Conservation (phyloP, 495 filamentous ascomycete genomes). For the Penicillium diatomitis region DNA sequence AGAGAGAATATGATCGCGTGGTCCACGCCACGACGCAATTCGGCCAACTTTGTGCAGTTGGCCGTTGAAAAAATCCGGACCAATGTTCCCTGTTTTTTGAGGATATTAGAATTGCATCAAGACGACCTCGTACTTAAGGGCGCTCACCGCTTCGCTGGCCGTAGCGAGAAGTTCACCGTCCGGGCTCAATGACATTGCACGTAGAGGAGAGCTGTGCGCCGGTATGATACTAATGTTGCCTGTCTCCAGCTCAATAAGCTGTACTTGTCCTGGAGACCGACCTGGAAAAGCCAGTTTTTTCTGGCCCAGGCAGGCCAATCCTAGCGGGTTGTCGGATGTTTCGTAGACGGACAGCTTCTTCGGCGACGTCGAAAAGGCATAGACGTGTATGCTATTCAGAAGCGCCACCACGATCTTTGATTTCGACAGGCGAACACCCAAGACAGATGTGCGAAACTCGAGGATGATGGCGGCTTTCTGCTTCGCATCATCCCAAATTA, state of each 20-base stretch:
- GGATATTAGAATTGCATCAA: too few relatives aligned
- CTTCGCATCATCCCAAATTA: conserved; percentile 88
- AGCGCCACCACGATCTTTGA: conserved; percentile 74
- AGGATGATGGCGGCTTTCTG: conserved; percentile 64
- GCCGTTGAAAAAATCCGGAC: conserved; percentile 72
- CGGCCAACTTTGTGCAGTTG: conserved; percentile 69
- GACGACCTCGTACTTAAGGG: not conserved
- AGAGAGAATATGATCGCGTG: conserved; percentile 80
- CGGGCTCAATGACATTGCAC: conserved; percentile 69
- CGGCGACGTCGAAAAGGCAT: conserved; percentile 70
- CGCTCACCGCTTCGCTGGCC: conserved; percentile 70
- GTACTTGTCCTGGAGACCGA: conserved; percentile 79
- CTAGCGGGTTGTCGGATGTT: conserved; percentile 78
- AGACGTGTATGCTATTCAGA: conserved; percentile 74
- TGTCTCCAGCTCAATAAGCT: conserved; percentile 71
- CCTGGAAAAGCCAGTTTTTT: conserved; percentile 75
- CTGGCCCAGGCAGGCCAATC: conserved; percentile 68
- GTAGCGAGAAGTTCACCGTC: conserved; percentile 82
- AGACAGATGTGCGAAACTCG: conserved; percentile 65
- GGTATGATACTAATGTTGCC: conserved; percentile 91
- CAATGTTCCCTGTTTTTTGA: conserved; percentile 59
- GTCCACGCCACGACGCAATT: conserved; percentile 82
- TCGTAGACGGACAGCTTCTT: conserved; percentile 67
- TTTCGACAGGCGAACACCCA: conserved; percentile 68
- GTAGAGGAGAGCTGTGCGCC: conserved; percentile 70